phyloP scores from a whole-genome alignment of 192 early-diverging fungal genomes.

The Entomortierella lignicola region DNA sequence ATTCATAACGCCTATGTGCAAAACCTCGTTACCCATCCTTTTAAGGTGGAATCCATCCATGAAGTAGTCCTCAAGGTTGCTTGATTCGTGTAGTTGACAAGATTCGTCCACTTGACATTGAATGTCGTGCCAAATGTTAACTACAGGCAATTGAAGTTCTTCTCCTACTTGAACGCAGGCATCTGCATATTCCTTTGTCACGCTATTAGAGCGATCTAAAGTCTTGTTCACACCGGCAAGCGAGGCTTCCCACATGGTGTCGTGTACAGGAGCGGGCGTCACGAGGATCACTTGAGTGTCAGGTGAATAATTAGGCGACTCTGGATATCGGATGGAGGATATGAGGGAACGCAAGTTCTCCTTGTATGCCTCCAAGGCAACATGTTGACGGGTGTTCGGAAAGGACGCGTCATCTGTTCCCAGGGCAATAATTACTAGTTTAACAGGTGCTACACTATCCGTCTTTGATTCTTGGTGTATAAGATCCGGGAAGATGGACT shows the following conservation, averaged over 20 bases:
- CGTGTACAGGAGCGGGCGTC: conserved; percentile 80
- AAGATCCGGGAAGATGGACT: conserved; percentile 63
- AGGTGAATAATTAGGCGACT: conserved; percentile 68
- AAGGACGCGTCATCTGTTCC: conserved; percentile 86
- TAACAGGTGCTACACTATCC: conserved; percentile 44
- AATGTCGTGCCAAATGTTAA: conserved; percentile 22
- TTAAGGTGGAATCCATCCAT: conserved; percentile 71
- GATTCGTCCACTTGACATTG: conserved; percentile 20
- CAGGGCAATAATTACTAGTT: conserved; percentile 78
- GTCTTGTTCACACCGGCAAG: conserved; percentile 40
- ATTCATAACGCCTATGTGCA: conserved; percentile 44
- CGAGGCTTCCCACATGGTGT: conserved; percentile 58
- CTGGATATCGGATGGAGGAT: conserved; percentile 59
- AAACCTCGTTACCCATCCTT: conserved; percentile 65
- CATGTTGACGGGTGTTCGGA: conserved; percentile 63
- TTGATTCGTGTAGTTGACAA: conserved; percentile 31
- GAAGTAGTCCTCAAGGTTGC: conserved; percentile 47
- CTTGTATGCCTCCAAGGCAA: conserved; percentile 68
- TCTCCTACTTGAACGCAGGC: conserved; percentile 59
- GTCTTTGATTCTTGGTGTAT: conserved; percentile 55
- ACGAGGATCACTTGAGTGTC: conserved; percentile 76
- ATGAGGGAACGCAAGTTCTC: conserved; percentile 72
- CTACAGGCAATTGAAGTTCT: conserved; percentile 56
- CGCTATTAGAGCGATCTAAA: conserved; percentile 29
- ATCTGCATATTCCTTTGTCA: conserved; percentile 67